Base-by-base conservation (phyloP, 2,329 filamentous ascomycete genomes). In the Trichoderma guizhouense region DNA sequence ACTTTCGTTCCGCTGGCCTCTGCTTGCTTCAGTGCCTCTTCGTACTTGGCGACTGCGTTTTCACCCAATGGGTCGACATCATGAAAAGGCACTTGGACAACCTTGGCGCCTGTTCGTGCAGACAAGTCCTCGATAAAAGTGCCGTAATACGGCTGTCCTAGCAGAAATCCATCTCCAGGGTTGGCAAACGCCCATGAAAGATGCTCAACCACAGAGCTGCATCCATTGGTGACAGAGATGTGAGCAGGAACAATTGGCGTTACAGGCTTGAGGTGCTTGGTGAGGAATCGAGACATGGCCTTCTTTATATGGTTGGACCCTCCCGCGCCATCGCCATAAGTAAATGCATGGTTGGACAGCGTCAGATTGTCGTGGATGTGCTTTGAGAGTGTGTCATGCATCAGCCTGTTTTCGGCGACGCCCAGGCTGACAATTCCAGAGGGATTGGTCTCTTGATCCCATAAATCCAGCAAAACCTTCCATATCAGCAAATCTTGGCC, bases 351-450 rank as follows among this genome's bases (percentile, higher is more conserved):
- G 30, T 76, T 76, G 0, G 72, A 72, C 1, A 82, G 72, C 5
- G 81, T 75, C 18, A 83, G 73, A 47, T 82, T 82, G 3, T 76
- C 74, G 73, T 85, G 82, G 51, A 83, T 78, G 71, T 83, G 83
- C n/a, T 82, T 75, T 2, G 81, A 76, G 3, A 88, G 79, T 4
- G 79, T 76, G 24, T 82, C 76, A 69, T 87, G 85, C 85, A 87
- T 86, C 47, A 88, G 80, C 0, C 78, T 77, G 74, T 87, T 87
- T 75, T 88, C 86, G 7, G 86, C 86, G 1, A 87, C 79, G 0
- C 86, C 86, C 0, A 88, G 78, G 69, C 83, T 86, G 34, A 87
- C 78, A 72, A 83, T 86, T n/a, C 86, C 86, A 9, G 77, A 73
- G 0, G 82, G 81, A 61, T 84, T 84, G 2, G 77, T 75, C 3